Conservation (phyloP, 345 rosid species). For the Camelina neglecta region DNA sequence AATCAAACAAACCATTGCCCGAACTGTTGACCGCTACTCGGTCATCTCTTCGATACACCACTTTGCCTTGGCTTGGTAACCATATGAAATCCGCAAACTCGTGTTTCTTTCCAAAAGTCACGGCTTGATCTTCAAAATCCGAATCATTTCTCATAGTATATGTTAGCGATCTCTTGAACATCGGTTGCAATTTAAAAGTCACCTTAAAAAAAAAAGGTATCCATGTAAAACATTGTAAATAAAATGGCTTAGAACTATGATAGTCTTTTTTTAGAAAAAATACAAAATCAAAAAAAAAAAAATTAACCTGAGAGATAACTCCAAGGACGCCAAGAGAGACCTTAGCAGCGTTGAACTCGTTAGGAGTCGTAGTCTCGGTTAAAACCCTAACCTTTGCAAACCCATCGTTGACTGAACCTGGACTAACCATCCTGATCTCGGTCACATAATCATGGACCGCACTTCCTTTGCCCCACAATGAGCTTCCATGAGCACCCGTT, state of each 20-base stretch:
- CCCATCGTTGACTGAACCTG: constrained; percentile 52
- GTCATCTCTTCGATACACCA: constrained; percentile 65
- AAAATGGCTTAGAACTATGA: too few relatives aligned
- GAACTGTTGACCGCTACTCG: constrained; percentile 51
- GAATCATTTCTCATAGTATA: constrained; percentile 51
- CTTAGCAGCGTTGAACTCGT: constrained; percentile 62
- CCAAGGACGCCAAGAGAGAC: constrained; percentile 92
- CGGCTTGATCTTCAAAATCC: constrained; percentile 55
- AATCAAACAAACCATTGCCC: constrained; percentile 65
- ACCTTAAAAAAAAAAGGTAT: constrained; percentile 46
- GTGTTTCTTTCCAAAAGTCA: constrained; percentile 58
- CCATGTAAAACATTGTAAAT: too few relatives aligned
- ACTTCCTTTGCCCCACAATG: constrained; percentile 80
- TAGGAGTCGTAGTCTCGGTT: constrained; percentile 28
- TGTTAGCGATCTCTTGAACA: constrained; percentile 71
- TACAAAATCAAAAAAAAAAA: neutral
- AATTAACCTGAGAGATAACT: constrained; percentile 70
- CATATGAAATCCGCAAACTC: constrained; percentile 78
- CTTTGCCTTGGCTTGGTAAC: constrained; percentile 77
- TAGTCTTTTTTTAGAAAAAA: neutral
- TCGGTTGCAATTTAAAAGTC: constrained; percentile 61
- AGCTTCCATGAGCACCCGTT: constrained; percentile 90
- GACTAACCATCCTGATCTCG: constrained; percentile 62
- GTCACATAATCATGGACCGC: constrained; percentile 73
- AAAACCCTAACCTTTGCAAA: constrained; percentile 55